Evolutionary conservation across 306 rosid species (phyloP).

Genomic region (Cyamopsis tetragonoloba): DNA sequence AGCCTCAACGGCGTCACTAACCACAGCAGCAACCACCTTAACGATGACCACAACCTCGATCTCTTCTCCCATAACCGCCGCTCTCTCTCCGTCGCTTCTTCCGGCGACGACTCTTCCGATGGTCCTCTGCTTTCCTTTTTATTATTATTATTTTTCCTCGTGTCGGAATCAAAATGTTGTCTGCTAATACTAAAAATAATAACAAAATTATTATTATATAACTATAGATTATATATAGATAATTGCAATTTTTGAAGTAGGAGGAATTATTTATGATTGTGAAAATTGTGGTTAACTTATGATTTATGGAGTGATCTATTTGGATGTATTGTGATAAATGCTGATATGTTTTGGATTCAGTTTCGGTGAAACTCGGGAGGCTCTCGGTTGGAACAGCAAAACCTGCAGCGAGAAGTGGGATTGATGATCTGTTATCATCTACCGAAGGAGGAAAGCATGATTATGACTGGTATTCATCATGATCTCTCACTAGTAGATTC

Average conservation of each 20-base stretch:
- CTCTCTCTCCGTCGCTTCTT: constrained; percentile 64
- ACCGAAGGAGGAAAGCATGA: constrained; percentile 92
- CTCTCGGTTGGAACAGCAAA: constrained; percentile 82
- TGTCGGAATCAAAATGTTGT: too few relatives aligned
- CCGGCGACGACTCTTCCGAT: constrained; percentile 86
- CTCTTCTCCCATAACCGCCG: constrained; percentile 87
- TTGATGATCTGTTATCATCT: constrained; percentile 78
- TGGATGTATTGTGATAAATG: neutral
- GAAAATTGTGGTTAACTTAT: neutral
- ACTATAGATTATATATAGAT: neutral
- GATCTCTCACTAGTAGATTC: neutral
- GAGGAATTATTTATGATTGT: constrained; percentile 4
- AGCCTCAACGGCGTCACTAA: constrained; percentile 41
- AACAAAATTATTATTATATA: neutral
- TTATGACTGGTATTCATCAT: constrained; percentile 67
- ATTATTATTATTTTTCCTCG: constrained; percentile 5
- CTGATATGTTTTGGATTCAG: constrained; percentile 34
- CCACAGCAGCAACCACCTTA: too few relatives aligned
- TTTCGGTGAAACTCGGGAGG: constrained; percentile 81
- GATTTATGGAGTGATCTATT: neutral
- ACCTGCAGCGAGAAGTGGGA: constrained; percentile 50
- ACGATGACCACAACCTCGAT: constrained; percentile 65
- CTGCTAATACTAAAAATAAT: neutral
- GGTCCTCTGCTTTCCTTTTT: constrained; percentile 44
- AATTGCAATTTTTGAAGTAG: neutral